Conservation (phyloP, 352 stramenopile species). For the Elongisporangium anandrum region DNA sequence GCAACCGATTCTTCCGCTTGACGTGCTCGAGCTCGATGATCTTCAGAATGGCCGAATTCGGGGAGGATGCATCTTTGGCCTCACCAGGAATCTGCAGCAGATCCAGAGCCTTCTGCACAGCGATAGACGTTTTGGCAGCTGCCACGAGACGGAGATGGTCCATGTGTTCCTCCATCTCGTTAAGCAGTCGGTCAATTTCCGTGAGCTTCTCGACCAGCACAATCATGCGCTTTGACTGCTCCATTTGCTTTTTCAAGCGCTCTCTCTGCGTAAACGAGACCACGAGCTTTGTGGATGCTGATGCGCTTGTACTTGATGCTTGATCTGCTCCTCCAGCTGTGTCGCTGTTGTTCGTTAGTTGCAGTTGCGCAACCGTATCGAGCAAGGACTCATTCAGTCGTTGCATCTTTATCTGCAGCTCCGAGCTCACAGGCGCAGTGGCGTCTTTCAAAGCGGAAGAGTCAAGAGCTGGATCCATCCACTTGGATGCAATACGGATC, state of each 20-base stretch:
- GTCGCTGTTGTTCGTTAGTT: conserved; percentile 19
- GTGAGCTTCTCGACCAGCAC: conserved; percentile 65
- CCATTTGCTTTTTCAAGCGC: conserved; percentile 50
- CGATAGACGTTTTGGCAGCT: conserved; percentile 33
- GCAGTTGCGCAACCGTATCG: conserved; percentile 44
- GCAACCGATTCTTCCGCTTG: conserved; percentile 49
- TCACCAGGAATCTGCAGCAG: conserved; percentile 13
- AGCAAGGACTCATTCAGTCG: conserved; percentile 38
- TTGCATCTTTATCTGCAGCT: conserved; percentile 46
- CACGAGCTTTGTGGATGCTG: conserved; percentile 38
- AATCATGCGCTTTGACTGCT: conserved; percentile 60
- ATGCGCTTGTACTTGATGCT: conserved; percentile 1
- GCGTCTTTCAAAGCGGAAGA: conserved; percentile 1
- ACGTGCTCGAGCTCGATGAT: conserved; percentile 41
- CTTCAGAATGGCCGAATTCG: conserved; percentile 1
- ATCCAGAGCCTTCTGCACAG: conserved; percentile 29
- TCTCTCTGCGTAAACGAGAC: conserved; percentile 56
- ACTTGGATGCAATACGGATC: conserved; percentile 49
- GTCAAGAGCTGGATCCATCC: conserved; percentile 12
- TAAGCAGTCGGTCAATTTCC: conserved; percentile 44
- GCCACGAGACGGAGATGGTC: conserved; percentile 38
- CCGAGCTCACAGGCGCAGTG: conserved; percentile 16
- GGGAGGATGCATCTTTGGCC: conserved; percentile 1
- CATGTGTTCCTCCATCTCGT: conserved; percentile 43
- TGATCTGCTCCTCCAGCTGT: background rate